phyloP scores from a whole-genome alignment of 176 grass and related monocot genomes.

The Triticum turgidum region DNA sequence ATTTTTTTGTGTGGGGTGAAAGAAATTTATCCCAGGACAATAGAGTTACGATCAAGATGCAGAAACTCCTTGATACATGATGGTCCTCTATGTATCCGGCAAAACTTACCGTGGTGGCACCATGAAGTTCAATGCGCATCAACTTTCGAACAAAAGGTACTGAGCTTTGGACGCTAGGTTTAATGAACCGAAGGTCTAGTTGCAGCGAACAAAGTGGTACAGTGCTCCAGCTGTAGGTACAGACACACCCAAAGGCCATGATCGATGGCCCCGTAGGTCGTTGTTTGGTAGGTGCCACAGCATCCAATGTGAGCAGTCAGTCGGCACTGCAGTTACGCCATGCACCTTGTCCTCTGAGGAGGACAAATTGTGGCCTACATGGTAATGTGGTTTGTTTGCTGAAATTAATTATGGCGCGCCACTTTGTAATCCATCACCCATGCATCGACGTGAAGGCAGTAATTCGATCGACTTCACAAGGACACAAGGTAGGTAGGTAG shows the following conservation, averaged over 20 bases:
- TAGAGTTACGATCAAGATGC: too few species aligned
- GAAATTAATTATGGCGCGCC: not conserved
- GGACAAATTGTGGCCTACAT: conserved; percentile 15
- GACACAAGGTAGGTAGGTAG: not conserved
- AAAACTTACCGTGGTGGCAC: too few species aligned
- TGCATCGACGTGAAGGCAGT: not conserved
- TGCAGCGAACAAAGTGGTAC: conserved; percentile 24
- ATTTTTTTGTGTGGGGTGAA: too few species aligned
- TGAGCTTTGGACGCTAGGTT: not conserved
- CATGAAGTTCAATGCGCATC: not conserved
- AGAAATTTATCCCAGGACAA: too few species aligned
- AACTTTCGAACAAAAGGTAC: not conserved
- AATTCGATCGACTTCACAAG: not conserved
- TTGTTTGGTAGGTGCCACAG: conserved; percentile 34
- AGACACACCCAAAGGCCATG: not conserved
- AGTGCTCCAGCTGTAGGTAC: conserved; percentile 13
- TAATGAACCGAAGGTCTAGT: conserved; percentile 36
- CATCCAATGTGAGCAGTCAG: not conserved
- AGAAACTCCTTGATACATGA: too few species aligned
- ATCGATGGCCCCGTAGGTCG: not conserved
- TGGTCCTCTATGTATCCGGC: too few species aligned
- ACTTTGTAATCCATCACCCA: not conserved
- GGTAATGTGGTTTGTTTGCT: not conserved
- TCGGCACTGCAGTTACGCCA: conserved; percentile 1
- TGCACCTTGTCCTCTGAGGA: not conserved